These are phyloP conservation scores for Hysterium pulicare DNA, from an alignment of 2,329 filamentous ascomycete species.

Conservation along the genomic window DNA sequence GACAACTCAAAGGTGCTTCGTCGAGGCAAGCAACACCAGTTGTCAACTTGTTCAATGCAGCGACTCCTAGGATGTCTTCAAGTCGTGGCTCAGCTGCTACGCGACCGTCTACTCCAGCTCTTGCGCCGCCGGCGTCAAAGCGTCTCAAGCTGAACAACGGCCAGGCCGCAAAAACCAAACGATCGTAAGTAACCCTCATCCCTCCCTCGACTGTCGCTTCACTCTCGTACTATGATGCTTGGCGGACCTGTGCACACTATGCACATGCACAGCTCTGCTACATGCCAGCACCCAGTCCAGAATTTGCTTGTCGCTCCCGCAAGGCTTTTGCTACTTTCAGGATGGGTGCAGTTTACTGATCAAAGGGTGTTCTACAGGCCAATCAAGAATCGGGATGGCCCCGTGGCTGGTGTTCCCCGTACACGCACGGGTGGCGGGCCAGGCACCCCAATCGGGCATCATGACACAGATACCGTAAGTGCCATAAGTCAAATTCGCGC, in stretches of 20 bases:
- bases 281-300: too few relatives aligned
- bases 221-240: too few relatives aligned
- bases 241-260: too few relatives aligned
- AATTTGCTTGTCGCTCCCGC: too few relatives aligned
- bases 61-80: constrained; percentile 31
- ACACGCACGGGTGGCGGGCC: constrained; percentile 53
- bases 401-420: constrained; percentile 66
- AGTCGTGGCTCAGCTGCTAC: constrained; percentile 25
- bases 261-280: too few relatives aligned
- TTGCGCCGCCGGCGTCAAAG: constrained; percentile 26
- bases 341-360: constrained; percentile 20
- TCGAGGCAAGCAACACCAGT: constrained; percentile 1
- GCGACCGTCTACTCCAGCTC: constrained; percentile 31
- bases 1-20: constrained; percentile 27
- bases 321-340: constrained; percentile 10
- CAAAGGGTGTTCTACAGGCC: constrained; percentile 54
- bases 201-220: too few relatives aligned
- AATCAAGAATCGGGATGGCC: constrained; percentile 70
- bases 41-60: too few relatives aligned
- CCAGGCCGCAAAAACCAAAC: constrained; percentile 34
- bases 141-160: constrained; percentile 34
- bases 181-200: constrained; percentile 35
- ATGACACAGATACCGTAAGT: constrained; percentile 56
- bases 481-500: constrained; percentile 37
- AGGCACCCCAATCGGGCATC: constrained; percentile 58